These are phyloP conservation scores for Hericium rajendrae DNA, from an alignment of 768 basidiomycete genomes.

Conservation along the genomic window DNA sequence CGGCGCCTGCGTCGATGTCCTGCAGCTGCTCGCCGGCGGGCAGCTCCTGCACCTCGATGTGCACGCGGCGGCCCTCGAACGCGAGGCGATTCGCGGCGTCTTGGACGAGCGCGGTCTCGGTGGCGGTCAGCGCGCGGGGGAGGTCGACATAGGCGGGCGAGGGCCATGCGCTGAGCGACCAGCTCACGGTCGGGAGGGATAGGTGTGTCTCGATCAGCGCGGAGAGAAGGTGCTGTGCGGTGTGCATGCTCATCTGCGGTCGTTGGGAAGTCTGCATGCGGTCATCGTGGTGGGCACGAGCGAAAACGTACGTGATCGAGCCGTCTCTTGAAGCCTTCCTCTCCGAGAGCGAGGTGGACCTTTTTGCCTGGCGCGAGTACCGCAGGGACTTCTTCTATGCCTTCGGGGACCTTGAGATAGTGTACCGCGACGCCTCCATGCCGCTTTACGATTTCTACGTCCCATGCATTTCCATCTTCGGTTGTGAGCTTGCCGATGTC, in stretches of 20 bases:
- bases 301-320: constrained; percentile 56
- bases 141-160: constrained; percentile 71
- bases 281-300: neutral
- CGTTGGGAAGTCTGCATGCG: neutral
- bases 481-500: constrained; percentile 54
- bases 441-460: constrained; percentile 57
- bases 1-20: constrained; percentile 23
- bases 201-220: constrained; percentile 63
- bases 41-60: constrained; percentile 70
- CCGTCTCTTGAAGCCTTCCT: constrained; percentile 52
- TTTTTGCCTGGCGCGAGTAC: constrained; percentile 41
- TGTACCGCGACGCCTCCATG: constrained; percentile 70
- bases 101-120: constrained; percentile 57
- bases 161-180: constrained; percentile 68
- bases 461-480: constrained; percentile 37
- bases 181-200: constrained; percentile 63
- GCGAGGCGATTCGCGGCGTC: constrained; percentile 56
- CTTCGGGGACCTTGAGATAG: constrained; percentile 40
- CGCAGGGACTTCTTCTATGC: constrained; percentile 34
- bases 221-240: constrained; percentile 75
- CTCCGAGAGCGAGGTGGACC: constrained; percentile 45
- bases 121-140: constrained; percentile 51
- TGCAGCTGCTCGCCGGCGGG: constrained; percentile 21
- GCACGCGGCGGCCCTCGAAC: constrained; percentile 55
- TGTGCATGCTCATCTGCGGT: constrained; percentile 71